Percentiles rank a stretch among this genome's conserved stretches.
These are phyloP conservation scores for Leccinellum luteum DNA, from an alignment of 768 basidiomycete species.

Conservation along the genomic window DNA sequence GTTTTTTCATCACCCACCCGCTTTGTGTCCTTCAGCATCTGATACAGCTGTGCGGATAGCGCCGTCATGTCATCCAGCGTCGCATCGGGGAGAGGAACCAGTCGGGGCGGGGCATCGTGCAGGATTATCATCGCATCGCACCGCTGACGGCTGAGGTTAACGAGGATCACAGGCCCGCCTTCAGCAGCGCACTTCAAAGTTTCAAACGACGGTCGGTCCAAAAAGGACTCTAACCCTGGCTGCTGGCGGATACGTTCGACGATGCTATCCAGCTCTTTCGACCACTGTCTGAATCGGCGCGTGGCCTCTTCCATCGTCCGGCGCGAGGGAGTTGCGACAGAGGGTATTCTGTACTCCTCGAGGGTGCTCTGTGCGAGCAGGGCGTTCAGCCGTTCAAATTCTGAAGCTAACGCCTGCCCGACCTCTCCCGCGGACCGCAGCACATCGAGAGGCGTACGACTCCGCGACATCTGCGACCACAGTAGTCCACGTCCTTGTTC, in stretches of 20 bases:
- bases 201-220: constrained; percentile 22
- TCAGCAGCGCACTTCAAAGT: constrained; percentile 18
- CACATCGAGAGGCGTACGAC: constrained; percentile 24
- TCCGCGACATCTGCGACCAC: constrained; percentile 30
- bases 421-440: constrained; percentile 14
- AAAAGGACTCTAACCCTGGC: constrained; percentile 31
- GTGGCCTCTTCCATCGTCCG: constrained; percentile 12
- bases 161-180: constrained; percentile 36
- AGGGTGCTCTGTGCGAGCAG: constrained; percentile 9
- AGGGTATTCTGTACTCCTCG: background rate
- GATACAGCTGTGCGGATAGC: background rate
- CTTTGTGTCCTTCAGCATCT: background rate
- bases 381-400: constrained; percentile 22
- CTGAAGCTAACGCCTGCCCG: constrained; percentile 22
- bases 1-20: constrained; percentile 20
- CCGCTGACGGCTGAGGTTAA: constrained; percentile 32
- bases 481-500: constrained; percentile 32
- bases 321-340: background rate
- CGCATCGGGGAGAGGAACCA: constrained; percentile 18
- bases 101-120: constrained; percentile 15
- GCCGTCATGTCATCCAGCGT: constrained; percentile 10
- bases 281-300: constrained; percentile 15
- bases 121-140: constrained; percentile 40
- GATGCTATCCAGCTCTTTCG: constrained; percentile 17
- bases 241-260: constrained; percentile 22